A percentile compares a stretch with the other conserved stretches of the same genome.
Evolutionary conservation across 257 asterid species (phyloP).

Genomic region (Solanum pennellii): DNA sequence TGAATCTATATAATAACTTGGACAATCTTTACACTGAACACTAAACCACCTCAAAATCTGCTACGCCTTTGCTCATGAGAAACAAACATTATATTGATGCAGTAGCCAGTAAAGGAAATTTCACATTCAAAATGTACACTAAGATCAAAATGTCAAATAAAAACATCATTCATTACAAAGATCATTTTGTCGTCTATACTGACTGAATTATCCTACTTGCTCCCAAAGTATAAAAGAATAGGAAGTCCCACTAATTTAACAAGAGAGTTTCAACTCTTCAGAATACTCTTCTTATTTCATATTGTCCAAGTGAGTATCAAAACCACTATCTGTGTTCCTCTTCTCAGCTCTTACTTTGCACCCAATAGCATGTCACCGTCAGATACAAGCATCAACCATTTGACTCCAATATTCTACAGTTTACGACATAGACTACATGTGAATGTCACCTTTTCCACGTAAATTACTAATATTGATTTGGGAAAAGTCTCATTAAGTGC

Average conservation of each 20-base stretch:
- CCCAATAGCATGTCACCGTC: not conserved
- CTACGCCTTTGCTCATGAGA: not conserved
- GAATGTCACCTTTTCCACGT: not conserved
- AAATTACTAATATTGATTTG: not conserved
- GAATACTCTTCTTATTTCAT: not conserved
- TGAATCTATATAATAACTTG: not conserved
- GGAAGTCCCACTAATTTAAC: not conserved
- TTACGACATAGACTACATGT: not conserved
- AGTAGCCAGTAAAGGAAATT: not conserved
- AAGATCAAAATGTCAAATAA: not conserved
- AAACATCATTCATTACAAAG: not conserved
- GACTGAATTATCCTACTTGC: not conserved
- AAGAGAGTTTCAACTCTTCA: not conserved
- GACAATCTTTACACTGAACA: not conserved
- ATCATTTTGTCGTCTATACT: not conserved
- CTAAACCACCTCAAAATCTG: not conserved
- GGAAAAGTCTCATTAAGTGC: not conserved
- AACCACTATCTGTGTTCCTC: not conserved
- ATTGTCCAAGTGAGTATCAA: not conserved
- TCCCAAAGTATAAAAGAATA: not conserved
- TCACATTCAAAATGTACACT: not conserved
- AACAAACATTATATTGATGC: not conserved
- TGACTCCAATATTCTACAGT: not conserved
- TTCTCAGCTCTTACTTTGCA: not conserved
- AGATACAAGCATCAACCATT: not conserved